Evolutionary conservation across 2,329 filamentous ascomycete genomes (phyloP).

Genomic region (Paraphoma chrysanthemicola): DNA sequence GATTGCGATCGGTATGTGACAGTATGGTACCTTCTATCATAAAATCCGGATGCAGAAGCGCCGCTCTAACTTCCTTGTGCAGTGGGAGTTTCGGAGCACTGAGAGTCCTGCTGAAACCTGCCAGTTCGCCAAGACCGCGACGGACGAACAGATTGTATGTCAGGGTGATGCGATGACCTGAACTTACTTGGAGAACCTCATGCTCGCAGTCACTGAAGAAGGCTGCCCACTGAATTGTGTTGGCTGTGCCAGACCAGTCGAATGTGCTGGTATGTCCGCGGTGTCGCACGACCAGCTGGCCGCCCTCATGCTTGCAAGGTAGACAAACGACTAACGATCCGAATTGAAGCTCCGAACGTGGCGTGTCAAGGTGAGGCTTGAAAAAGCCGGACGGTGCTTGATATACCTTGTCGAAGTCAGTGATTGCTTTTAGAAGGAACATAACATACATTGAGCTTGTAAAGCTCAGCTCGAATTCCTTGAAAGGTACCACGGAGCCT

Average conservation of each 20-base stretch:
- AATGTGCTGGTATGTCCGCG: conserved; percentile 44
- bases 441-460: conserved; percentile 60
- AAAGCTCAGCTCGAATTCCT: conserved; percentile 60
- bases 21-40: conserved; percentile 43
- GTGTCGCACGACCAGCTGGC: conserved; percentile 54
- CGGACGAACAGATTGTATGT: conserved; percentile 65
- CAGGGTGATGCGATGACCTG: conserved; percentile 60
- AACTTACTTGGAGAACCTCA: conserved; percentile 58
- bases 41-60: conserved; percentile 45
- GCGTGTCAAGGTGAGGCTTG: conserved; percentile 62
- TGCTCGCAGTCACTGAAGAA: conserved; percentile 63
- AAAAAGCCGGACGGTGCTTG: conserved; percentile 60
- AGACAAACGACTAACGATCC: conserved; percentile 64
- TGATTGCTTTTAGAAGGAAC: background rate
- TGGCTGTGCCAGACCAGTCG: conserved; percentile 47
- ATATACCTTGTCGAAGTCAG: conserved; percentile 53
- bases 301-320: conserved; percentile 50
- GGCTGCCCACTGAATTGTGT: conserved; percentile 55
- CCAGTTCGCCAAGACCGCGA: conserved; percentile 42
- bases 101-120: conserved; percentile 25
- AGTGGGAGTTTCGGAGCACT: conserved; percentile 47
- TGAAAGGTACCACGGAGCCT: conserved; percentile 13
- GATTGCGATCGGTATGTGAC: background rate
- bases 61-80: conserved; percentile 39
- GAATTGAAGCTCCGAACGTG: conserved; percentile 57